These are phyloP conservation scores for Eruca vesicaria DNA, from an alignment of 441 rosid genomes.

Conservation along the genomic window DNA sequence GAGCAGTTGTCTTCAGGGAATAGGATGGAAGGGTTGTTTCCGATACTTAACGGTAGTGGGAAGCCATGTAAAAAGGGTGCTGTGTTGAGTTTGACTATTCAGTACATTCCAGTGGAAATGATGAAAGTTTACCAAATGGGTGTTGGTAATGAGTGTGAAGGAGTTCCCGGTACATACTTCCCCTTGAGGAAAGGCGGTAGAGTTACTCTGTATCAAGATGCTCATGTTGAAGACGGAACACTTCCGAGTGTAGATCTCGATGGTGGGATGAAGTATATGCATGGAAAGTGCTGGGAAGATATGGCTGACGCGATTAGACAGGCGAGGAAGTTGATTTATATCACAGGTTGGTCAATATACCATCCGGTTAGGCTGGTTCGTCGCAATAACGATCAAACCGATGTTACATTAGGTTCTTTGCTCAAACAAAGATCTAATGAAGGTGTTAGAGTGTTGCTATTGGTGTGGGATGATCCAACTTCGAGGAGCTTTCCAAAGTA, in stretches of 20 bases:
- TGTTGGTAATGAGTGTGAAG: constrained; percentile 44
- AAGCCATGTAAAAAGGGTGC: constrained; percentile 61
- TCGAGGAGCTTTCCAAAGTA: constrained; percentile 51
- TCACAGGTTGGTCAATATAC: constrained; percentile 65
- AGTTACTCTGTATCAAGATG: constrained; percentile 71
- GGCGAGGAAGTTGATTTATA: constrained; percentile 61
- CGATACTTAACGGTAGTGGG: constrained; percentile 46
- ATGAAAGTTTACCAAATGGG: constrained; percentile 45
- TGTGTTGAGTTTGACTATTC: constrained; percentile 52
- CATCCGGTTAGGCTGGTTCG: constrained; percentile 57
- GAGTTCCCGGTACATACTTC: constrained; percentile 64
- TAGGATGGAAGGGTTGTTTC: constrained; percentile 58
- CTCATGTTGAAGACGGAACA: constrained; percentile 52
- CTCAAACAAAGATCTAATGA: constrained; percentile 65
- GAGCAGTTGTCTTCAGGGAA: constrained; percentile 41
- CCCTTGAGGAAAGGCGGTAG: constrained; percentile 60
- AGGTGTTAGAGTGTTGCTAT: constrained; percentile 69
- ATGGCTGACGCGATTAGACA: constrained; percentile 54
- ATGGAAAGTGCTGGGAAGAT: constrained; percentile 64
- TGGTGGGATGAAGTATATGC: constrained; percentile 39
- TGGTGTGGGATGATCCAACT: constrained; percentile 80
- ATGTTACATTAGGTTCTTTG: constrained; percentile 50
- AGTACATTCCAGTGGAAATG: constrained; percentile 46
- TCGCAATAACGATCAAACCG: constrained; percentile 29
- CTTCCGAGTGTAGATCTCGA: constrained; percentile 53